A percentile compares a stretch with the other conserved stretches of the same genome.
Evolutionary conservation across 163 green algal species (phyloP).

Genomic region (Chlamydomonas reinhardtii): DNA sequence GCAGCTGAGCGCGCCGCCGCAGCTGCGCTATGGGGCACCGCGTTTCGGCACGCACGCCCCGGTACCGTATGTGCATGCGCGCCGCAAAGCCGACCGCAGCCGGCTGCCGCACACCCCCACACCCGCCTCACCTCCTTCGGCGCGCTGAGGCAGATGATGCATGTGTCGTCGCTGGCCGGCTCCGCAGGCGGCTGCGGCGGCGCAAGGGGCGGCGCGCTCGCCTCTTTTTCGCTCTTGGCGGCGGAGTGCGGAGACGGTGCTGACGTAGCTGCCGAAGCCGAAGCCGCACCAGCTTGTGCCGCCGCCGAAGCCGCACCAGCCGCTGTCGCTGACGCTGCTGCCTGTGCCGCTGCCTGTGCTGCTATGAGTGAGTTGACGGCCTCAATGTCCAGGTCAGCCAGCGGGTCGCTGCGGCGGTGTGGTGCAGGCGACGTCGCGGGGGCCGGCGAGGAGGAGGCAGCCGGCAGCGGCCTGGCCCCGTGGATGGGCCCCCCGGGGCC

Average conservation of each 20-base stretch:
- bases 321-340: background rate
- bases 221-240: too few relatives aligned
- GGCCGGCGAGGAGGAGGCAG: too few relatives aligned
- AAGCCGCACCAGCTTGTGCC: background rate
- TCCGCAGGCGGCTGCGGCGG: background rate
- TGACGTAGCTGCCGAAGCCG: background rate
- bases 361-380: conserved; percentile 5
- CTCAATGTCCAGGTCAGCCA: conserved; percentile 3
- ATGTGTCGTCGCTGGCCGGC: background rate
- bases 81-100: too few relatives aligned
- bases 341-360: background rate
- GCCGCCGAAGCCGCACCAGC: background rate
- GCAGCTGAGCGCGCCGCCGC: too few relatives aligned
- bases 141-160: conserved; percentile 33
- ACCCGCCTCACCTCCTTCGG: background rate
- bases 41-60: too few relatives aligned
- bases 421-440: too few relatives aligned
- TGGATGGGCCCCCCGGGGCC: too few relatives aligned
- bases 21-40: too few relatives aligned
- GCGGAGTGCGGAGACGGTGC: background rate
- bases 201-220: background rate
- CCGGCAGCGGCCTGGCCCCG: too few relatives aligned
- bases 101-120: too few relatives aligned
- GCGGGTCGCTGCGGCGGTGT: too few relatives aligned
- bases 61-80: too few relatives aligned